Percentiles rank a stretch among this genome's conserved stretches.
Evolutionary conservation across 164 flowering plant genomes (phyloP).

Genomic region (Tetracentron sinense): DNA sequence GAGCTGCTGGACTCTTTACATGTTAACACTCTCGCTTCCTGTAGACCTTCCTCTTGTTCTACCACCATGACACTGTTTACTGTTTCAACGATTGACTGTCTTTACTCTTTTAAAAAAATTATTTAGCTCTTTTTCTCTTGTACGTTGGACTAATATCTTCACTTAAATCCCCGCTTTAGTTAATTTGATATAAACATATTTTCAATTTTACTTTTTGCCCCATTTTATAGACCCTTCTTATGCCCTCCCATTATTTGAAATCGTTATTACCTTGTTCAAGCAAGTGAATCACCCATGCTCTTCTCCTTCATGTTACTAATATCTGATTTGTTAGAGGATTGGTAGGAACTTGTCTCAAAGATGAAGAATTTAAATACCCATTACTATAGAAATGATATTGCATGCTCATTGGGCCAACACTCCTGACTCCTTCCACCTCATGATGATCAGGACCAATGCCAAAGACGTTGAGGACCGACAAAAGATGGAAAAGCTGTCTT

Average conservation of each 20-base stretch:
- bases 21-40: too few relatives aligned
- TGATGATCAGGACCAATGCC: constrained; percentile 38
- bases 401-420: not conserved
- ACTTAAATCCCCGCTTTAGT: not conserved
- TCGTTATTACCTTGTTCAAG: not conserved
- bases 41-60: not conserved
- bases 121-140: too few relatives aligned
- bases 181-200: not conserved
- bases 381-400: not conserved
- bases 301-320: not conserved
- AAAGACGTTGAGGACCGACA: constrained; percentile 47
- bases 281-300: not conserved
- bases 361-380: not conserved
- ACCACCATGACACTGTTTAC: too few relatives aligned
- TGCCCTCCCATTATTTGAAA: not conserved
- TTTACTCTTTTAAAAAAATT: too few relatives aligned
- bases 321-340: not conserved
- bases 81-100: too few relatives aligned
- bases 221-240: too few relatives aligned
- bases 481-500: constrained; percentile 56
- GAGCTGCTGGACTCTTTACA: too few relatives aligned
- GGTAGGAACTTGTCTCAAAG: not conserved
- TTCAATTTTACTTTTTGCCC: too few relatives aligned
- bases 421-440: constrained; percentile 5
- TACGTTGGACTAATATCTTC: too few relatives aligned